Percentiles rank a stretch among this genome's conserved stretches.
Conservation (phyloP, 176 grass and related monocot genomes). For the Carex parvula region DNA sequence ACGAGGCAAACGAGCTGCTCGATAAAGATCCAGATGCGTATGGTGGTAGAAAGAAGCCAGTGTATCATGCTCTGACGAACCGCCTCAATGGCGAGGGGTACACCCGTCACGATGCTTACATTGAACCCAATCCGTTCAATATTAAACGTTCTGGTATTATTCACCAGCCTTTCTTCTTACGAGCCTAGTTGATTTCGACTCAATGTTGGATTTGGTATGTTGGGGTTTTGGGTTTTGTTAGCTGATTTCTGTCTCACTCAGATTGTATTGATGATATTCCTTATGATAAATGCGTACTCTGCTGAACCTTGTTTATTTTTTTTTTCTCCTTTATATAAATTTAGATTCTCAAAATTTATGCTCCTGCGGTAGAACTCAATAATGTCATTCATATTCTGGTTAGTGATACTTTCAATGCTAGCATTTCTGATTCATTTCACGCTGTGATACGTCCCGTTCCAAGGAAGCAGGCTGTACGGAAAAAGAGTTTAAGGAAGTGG, state of each 20-base stretch:
- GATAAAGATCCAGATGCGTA: neutral
- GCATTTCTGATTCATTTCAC: neutral
- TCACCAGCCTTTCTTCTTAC: conserved; percentile 4
- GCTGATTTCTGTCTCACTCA: neutral
- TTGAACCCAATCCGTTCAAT: conserved; percentile 6
- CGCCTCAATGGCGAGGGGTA: conserved; percentile 7
- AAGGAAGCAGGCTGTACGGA: too few relatives aligned
- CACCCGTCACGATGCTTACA: neutral
- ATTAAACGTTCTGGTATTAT: neutral
- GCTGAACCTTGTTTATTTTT: neutral
- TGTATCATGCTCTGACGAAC: conserved; percentile 14
- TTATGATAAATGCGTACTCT: neutral
- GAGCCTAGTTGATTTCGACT: neutral
- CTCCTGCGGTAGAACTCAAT: neutral
- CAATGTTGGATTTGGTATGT: neutral
- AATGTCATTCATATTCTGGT: neutral
- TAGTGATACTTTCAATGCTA: neutral
- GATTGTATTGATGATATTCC: neutral
- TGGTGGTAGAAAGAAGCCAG: neutral
- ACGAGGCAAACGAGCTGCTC: neutral
- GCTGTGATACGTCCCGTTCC: too few relatives aligned
- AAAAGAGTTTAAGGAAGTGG: too few relatives aligned
- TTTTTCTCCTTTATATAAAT: neutral
- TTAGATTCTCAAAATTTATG: neutral
- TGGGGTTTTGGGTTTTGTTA: neutral